Evolutionary conservation across 495 filamentous ascomycete species (phyloP).

Genomic region (Tuber aestivum): DNA sequence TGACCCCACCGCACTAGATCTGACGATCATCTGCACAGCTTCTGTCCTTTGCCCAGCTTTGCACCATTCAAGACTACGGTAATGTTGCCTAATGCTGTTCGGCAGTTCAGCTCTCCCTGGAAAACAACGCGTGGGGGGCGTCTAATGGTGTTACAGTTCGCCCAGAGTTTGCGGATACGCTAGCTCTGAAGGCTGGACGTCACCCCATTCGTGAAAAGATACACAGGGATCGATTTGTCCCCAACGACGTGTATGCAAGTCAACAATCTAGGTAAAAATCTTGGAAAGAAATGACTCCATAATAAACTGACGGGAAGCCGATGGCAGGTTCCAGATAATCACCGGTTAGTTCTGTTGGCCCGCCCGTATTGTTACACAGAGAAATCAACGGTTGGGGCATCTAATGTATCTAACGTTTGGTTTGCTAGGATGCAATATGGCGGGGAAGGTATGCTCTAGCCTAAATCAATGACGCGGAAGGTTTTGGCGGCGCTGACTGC

Average conservation of each 20-base stretch:
- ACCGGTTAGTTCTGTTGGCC: constrained; percentile 48
- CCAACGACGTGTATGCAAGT: constrained; percentile 83
- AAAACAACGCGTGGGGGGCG: constrained; percentile 29
- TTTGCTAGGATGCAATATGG: constrained; percentile 81
- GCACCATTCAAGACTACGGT: constrained; percentile 67
- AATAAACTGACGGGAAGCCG: constrained; percentile 19
- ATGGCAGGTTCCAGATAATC: constrained; percentile 68
- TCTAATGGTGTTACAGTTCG: constrained; percentile 47
- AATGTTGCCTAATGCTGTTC: constrained; percentile 18
- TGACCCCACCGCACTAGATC: background rate
- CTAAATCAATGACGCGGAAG: background rate
- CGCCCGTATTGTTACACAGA: constrained; percentile 24
- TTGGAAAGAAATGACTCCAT: constrained; percentile 4
- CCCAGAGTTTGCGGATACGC: constrained; percentile 65
- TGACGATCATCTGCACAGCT: constrained; percentile 38
- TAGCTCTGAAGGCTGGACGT: constrained; percentile 73
- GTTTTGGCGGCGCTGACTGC: background rate
- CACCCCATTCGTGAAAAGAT: constrained; percentile 82
- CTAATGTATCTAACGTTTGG: constrained; percentile 31
- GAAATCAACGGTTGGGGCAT: constrained; percentile 29
- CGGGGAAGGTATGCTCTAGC: constrained; percentile 61
- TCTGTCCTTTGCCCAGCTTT: constrained; percentile 71
- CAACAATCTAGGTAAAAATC: constrained; percentile 54
- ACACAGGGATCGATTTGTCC: constrained; percentile 55
- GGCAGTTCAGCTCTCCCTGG: constrained; percentile 20